Percentiles rank a stretch among this genome's conserved stretches.
These are phyloP conservation scores for Colletotrichum abscissum DNA, from an alignment of 2,329 filamentous ascomycete species.

Conservation along the genomic window DNA sequence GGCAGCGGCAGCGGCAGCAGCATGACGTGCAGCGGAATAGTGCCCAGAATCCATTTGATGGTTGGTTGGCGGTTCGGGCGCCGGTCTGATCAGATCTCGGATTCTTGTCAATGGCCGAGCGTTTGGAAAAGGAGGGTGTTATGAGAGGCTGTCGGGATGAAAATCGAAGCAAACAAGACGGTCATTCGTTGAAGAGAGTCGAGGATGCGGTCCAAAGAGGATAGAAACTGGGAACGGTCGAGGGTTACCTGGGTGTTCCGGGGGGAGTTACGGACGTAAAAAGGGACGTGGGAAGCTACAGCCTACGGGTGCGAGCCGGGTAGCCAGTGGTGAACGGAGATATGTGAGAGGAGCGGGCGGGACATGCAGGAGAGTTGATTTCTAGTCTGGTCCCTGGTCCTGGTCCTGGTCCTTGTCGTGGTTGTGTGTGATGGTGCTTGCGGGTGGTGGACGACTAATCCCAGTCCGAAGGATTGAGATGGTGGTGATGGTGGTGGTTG, in stretches of 20 bases:
- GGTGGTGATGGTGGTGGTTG: not conserved
- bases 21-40: conserved; percentile 36
- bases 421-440: conserved; percentile 7
- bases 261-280: conserved; percentile 36
- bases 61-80: conserved; percentile 10
- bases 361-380: conserved; percentile 28
- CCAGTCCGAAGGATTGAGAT: not conserved
- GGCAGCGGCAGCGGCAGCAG: conserved; percentile 6
- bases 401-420: not conserved
- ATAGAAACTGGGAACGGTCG: conserved; percentile 22
- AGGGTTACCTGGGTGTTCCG: conserved; percentile 22
- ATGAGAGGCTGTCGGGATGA: conserved; percentile 29
- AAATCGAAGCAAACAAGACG: conserved; percentile 12
- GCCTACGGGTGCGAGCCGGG: conserved; percentile 8
- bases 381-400: conserved; percentile 7
- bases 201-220: conserved; percentile 6
- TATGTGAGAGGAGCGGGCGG: conserved; percentile 23
- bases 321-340: conserved; percentile 9
- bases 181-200: conserved; percentile 26
- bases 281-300: conserved; percentile 26
- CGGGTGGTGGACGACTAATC: not conserved
- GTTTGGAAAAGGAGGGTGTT: conserved; percentile 24
- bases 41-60: conserved; percentile 30
- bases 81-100: conserved; percentile 21
- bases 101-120: conserved; percentile 19